Percentiles rank a stretch among this genome's conserved stretches.
Conservation (phyloP, 306 rosid species). For the Castanospermum australe region DNA sequence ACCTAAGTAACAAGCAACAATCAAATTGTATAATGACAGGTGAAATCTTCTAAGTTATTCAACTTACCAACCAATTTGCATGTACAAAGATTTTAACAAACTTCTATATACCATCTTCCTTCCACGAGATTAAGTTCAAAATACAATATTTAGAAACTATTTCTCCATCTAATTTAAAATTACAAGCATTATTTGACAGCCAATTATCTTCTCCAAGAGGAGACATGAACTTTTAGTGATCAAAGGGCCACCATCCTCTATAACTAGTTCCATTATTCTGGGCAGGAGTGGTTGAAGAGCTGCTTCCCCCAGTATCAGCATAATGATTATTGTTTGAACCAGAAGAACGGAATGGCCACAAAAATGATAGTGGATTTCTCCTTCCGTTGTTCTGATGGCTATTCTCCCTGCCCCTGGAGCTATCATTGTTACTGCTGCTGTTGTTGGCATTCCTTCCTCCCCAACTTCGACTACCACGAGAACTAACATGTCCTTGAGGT, state of each 20-base stretch:
- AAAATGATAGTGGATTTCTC: constrained; percentile 46
- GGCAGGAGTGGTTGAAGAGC: constrained; percentile 43
- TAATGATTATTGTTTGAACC: constrained; percentile 40
- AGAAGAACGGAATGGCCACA: constrained; percentile 70
- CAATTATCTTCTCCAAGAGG: constrained; percentile 12
- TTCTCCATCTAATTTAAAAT: constrained; percentile 22
- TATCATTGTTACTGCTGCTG: constrained; percentile 20
- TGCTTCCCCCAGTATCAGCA: constrained; percentile 46
- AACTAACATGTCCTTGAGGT: constrained; percentile 40
- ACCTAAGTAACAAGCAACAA: constrained; percentile 14
- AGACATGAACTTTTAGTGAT: constrained; percentile 23
- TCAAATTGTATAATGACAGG: neutral
- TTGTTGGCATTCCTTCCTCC: constrained; percentile 32
- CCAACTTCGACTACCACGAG: constrained; percentile 29
- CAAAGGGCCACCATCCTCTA: constrained; percentile 54
- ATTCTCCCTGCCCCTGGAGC: constrained; percentile 34
- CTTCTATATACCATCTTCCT: constrained; percentile 25
- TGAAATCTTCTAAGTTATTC: constrained; percentile 24
- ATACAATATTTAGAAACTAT: constrained; percentile 22
- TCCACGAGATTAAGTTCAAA: constrained; percentile 18
- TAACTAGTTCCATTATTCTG: constrained; percentile 45
- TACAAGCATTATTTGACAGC: constrained; percentile 30
- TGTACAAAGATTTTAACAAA: constrained; percentile 37
- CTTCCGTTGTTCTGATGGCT: constrained; percentile 48
- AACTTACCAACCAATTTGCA: constrained; percentile 22